phyloP scores from a whole-genome alignment of 208 protist genomes.

The Strigomonas oncopelti region DNA sequence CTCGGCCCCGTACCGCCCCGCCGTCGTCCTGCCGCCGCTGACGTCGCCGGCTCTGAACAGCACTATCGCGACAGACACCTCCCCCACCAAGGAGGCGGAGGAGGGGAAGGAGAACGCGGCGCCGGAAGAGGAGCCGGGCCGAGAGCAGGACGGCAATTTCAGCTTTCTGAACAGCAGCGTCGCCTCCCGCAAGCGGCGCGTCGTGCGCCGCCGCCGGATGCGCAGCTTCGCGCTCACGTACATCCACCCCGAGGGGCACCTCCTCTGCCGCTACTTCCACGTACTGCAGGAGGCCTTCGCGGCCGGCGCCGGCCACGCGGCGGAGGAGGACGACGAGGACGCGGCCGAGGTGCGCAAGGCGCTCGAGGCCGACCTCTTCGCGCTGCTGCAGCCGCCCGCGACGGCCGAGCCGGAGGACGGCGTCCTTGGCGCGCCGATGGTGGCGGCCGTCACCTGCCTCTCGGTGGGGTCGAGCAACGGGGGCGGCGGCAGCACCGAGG shows the following conservation, averaged over 20 bases:
- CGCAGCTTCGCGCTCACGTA: constrained; percentile 53
- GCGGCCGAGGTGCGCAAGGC: background rate
- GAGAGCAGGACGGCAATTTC: constrained; percentile 7
- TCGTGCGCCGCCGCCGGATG: constrained; percentile 8
- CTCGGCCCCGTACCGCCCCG: background rate
- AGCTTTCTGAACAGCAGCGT: constrained; percentile 3
- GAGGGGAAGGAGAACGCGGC: background rate
- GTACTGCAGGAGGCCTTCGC: constrained; percentile 21
- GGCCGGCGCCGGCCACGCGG: background rate
- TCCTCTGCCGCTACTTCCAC: constrained; percentile 54
- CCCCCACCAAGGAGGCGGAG: background rate
- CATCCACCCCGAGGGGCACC: constrained; percentile 54
- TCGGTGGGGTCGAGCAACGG: background rate
- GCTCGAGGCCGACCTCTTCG: constrained; percentile 17
- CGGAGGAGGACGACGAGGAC: background rate
- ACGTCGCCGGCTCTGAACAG: constrained; percentile 7
- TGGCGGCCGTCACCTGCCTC: background rate
- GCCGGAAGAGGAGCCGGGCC: background rate
- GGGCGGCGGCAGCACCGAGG: constrained; percentile 9
- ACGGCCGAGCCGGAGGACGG: constrained; percentile 8
- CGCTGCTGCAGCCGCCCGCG: constrained; percentile 15
- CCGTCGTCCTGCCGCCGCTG: background rate
- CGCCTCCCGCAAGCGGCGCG: constrained; percentile 9
- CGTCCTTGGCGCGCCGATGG: background rate
- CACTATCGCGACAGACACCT: background rate